Percentiles rank a stretch among this genome's conserved stretches.
Evolutionary conservation across 192 early-diverging fungal genomes (phyloP).

Genomic region (Dimargaris xerosporica): DNA sequence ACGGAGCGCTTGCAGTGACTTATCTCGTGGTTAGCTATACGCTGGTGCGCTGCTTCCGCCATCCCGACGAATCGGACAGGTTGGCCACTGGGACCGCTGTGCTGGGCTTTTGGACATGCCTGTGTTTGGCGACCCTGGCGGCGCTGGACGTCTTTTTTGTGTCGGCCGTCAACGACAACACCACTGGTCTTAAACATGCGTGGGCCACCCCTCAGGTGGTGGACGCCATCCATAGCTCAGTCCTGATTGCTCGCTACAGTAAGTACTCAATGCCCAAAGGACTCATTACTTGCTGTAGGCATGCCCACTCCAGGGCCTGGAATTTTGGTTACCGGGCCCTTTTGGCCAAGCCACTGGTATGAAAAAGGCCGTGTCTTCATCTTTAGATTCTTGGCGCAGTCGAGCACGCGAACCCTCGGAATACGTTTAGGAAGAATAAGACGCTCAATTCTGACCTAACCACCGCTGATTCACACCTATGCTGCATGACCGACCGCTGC

Average conservation of each 20-base stretch:
- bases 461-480: too few species aligned
- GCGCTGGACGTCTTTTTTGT: constrained; percentile 44
- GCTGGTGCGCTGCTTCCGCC: neutral
- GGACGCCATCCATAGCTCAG: constrained; percentile 19
- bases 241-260: constrained; percentile 30
- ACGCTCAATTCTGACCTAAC: too few species aligned
- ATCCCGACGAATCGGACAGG: constrained; percentile 6
- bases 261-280: too few species aligned
- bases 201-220: constrained; percentile 40
- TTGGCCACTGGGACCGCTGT: neutral
- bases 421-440: too few species aligned
- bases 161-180: constrained; percentile 30
- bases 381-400: too few species aligned
- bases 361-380: too few species aligned
- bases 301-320: too few species aligned
- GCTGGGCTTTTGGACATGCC: neutral
- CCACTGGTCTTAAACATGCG: constrained; percentile 33
- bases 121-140: constrained; percentile 20
- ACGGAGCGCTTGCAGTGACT: neutral
- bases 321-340: too few species aligned
- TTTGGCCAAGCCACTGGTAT: too few species aligned
- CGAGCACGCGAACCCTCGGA: too few species aligned
- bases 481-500: too few species aligned
- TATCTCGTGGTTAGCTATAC: neutral
- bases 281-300: too few species aligned